Conservation (phyloP, 768 basidiomycete genomes). For the Crucibulum laeve region DNA sequence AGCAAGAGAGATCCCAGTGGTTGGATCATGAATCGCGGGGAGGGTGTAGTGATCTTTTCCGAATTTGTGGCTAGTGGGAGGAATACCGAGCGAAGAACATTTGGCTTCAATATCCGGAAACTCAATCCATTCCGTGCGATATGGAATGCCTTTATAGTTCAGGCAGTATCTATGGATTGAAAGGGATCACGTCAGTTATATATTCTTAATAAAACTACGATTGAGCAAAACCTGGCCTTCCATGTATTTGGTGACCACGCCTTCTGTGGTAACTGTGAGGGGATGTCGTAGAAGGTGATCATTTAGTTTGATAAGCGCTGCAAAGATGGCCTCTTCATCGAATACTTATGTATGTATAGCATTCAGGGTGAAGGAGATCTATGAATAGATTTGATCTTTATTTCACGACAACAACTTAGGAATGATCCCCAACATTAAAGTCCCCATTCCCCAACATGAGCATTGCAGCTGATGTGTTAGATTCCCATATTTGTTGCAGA, state of each 20-base stretch:
- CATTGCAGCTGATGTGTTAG: too few relatives aligned
- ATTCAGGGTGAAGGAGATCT: too few relatives aligned
- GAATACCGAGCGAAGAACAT: conserved; percentile 23
- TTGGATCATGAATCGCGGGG: conserved; percentile 39
- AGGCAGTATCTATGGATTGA: conserved; percentile 15
- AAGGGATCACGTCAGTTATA: not conserved
- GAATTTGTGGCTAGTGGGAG: conserved; percentile 18
- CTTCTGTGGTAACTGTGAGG: conserved; percentile 2
- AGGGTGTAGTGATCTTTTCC: conserved; percentile 28
- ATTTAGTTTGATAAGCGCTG: too few relatives aligned
- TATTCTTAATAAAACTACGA: too few relatives aligned
- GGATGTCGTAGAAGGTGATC: conserved; percentile 10
- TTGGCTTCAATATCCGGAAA: conserved; percentile 35
- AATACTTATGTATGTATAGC: too few relatives aligned
- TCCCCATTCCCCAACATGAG: too few relatives aligned
- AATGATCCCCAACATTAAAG: too few relatives aligned
- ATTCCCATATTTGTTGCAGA: too few relatives aligned
- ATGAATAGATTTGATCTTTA: too few relatives aligned
- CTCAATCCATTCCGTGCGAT: conserved; percentile 42
- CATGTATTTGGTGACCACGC: conserved; percentile 9
- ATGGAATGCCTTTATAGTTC: conserved; percentile 21
- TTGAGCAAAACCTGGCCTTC: conserved; percentile 12
- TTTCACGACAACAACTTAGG: too few relatives aligned
- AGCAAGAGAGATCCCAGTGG: conserved; percentile 23
- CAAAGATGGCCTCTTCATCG: too few relatives aligned